A percentile compares a stretch with the other conserved stretches of the same genome.
Evolutionary conservation across 139 green algal genomes (phyloP).

Genomic region (Coelastrella sp.): DNA sequence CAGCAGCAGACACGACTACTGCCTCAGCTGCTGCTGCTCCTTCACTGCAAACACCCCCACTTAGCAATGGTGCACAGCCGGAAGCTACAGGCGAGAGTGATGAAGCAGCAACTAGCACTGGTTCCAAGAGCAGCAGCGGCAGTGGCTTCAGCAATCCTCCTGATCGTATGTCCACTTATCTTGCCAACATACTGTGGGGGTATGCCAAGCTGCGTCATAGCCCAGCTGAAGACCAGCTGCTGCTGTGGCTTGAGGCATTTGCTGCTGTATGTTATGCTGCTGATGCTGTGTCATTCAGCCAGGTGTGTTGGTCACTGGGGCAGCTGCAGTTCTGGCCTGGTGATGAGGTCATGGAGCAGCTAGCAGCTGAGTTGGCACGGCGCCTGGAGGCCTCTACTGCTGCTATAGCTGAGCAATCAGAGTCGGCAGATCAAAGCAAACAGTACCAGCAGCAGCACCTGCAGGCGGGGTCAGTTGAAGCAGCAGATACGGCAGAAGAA

Average conservation of each 20-base stretch:
- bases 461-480: too few species aligned
- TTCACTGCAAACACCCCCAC: not conserved
- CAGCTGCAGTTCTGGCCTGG: slow-evolving; percentile 38
- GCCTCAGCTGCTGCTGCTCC: not conserved
- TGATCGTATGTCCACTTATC: not conserved
- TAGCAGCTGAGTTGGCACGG: not conserved
- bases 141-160: slow-evolving; percentile 3
- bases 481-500: too few species aligned
- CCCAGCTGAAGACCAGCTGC: not conserved
- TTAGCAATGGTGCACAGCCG: too few species aligned
- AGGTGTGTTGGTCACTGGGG: slow-evolving; percentile 16
- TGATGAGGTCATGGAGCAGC: not conserved
- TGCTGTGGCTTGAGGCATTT: slow-evolving; percentile 18
- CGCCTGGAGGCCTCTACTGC: not conserved
- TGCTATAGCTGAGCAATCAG: not conserved
- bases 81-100: not conserved
- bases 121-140: not conserved
- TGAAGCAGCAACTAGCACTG: not conserved
- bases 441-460: slow-evolving; percentile 21
- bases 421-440: not conserved
- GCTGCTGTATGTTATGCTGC: slow-evolving; percentile 7
- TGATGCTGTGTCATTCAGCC: slow-evolving; percentile 21
- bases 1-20: not conserved
- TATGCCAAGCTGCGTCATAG: slow-evolving; percentile 34
- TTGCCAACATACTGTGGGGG: slow-evolving; percentile 19